Base-by-base conservation (phyloP, 75 land plant genomes). In the Sequoiadendron giganteum region DNA sequence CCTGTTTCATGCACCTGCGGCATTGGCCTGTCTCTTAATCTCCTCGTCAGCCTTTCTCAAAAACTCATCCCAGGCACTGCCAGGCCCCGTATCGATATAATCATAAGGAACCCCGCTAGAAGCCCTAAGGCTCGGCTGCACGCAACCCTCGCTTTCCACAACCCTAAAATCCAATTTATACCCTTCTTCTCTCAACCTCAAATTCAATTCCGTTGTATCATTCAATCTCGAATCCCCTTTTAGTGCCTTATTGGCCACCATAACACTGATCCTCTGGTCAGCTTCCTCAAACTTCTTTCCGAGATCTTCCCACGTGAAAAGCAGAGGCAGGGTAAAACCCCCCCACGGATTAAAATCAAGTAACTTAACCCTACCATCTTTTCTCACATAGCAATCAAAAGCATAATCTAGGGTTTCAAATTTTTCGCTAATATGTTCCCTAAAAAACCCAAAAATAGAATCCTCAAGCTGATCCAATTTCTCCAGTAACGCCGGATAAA, bases 331-430 rank as follows among this genome's bases (percentile, higher is more conserved):
- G 0, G 99, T 97, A 76, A 92, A 94, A 36, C 92, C 95, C 48
- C 97, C 92, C 98, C 98, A 97, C 4, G 98, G 95, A 85, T 95
- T 96, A 89, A 97, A 97, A 89, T 97, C 99, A 56, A 96, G 30
- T 25, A 97, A 32, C 89, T 94, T 96, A 70, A 95, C 95, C 82
- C 91, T 89, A 45, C 89, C 88, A 87, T 93, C 93, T 49, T 84
- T 91, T 7, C 93, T 96, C 32, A 96, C 91, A 89, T 97, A 96
- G 48, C 92, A 91, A 90, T 97, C 99, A 86, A 97, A 95, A 4
- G 95, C 92, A 85, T 97, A 97, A 88, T 93, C 91, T 14, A 92
- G 90, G 10, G 88, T 92, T 21, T 91, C 96, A 88, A 97, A 96
- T 72, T 88, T 87, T 10, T 52, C 87, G n/a, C 76, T 73, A 43